Evolutionary conservation across 2,329 filamentous ascomycete genomes (phyloP).

Genomic region (Colletotrichum echinochloae): DNA sequence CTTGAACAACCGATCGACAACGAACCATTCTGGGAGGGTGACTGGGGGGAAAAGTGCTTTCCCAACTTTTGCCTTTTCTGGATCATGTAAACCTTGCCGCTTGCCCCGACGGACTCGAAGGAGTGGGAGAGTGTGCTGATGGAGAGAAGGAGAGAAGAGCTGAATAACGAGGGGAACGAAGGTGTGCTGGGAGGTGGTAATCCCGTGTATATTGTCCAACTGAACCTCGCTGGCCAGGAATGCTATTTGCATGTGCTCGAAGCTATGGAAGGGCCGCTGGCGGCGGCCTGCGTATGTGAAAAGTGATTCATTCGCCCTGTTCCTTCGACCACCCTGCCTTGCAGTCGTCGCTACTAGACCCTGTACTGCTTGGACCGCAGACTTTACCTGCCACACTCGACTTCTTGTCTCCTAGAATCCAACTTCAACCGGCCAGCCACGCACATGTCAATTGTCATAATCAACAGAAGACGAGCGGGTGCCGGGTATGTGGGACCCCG

Average conservation of each 20-base stretch:
- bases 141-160: neutral
- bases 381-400: neutral
- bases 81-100: slow-evolving; percentile 23
- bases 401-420: no score
- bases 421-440: neutral
- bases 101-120: slow-evolving; percentile 29
- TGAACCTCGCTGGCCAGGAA: slow-evolving; percentile 39
- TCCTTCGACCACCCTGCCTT: neutral
- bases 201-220: slow-evolving; percentile 54
- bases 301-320: neutral
- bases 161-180: slow-evolving; percentile 32
- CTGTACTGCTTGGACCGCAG: neutral
- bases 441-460: neutral
- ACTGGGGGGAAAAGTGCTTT: slow-evolving; percentile 36
- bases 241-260: slow-evolving; percentile 36
- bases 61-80: slow-evolving; percentile 1
- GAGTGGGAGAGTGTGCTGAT: slow-evolving; percentile 24
- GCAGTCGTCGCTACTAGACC: neutral
- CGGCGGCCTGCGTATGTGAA: neutral
- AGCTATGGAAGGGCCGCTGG: neutral
- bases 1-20: slow-evolving; percentile 22
- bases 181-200: slow-evolving; percentile 45
- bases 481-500: neutral
- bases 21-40: neutral
- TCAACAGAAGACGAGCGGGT: neutral